Conservation (phyloP, 2,329 filamentous ascomycete genomes). For the Pseudogymnoascus sp. region DNA sequence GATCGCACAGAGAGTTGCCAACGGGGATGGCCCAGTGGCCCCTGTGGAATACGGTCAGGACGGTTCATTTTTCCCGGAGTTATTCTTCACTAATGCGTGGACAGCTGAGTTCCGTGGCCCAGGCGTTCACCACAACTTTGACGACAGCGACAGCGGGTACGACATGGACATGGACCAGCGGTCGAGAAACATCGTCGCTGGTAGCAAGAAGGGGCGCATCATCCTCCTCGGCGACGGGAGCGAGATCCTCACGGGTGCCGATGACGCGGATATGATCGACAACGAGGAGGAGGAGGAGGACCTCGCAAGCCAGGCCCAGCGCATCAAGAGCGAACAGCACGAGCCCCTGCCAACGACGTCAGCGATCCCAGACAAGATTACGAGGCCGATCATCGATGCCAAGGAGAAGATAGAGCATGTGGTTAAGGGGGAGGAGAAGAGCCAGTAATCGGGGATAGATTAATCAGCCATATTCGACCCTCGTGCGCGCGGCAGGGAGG, state of each 20-base stretch:
- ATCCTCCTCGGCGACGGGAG: slow-evolving; percentile 94
- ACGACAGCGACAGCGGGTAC: slow-evolving; percentile 70
- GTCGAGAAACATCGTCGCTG: slow-evolving; percentile 37
- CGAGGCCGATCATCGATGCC: neutral
- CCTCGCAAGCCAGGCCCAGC: slow-evolving; percentile 60
- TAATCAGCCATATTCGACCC: neutral
- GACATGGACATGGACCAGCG: slow-evolving; percentile 61
- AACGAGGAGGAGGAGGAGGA: slow-evolving; percentile 80
- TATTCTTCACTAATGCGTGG: slow-evolving; percentile 15
- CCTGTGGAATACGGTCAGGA: slow-evolving; percentile 93
- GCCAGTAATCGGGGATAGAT: neutral
- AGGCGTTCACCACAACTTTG: slow-evolving; percentile 72
- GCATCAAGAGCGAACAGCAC: slow-evolving; percentile 50
- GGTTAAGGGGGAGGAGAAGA: neutral
- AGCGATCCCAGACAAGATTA: neutral
- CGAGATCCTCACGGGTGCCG: slow-evolving; percentile 79
- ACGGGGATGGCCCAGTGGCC: slow-evolving; percentile 95
- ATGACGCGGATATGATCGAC: slow-evolving; percentile 92
- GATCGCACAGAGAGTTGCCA: slow-evolving; percentile 86
- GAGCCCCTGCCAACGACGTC: neutral
- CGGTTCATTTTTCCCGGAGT: slow-evolving; percentile 13
- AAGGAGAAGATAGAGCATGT: neutral
- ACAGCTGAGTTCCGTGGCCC: slow-evolving; percentile 79
- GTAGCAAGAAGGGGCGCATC: slow-evolving; percentile 70
- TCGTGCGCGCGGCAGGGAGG: neutral